Base-by-base conservation (phyloP, 2,329 filamentous ascomycete species). In the Hymenoscyphus fraxineus region DNA sequence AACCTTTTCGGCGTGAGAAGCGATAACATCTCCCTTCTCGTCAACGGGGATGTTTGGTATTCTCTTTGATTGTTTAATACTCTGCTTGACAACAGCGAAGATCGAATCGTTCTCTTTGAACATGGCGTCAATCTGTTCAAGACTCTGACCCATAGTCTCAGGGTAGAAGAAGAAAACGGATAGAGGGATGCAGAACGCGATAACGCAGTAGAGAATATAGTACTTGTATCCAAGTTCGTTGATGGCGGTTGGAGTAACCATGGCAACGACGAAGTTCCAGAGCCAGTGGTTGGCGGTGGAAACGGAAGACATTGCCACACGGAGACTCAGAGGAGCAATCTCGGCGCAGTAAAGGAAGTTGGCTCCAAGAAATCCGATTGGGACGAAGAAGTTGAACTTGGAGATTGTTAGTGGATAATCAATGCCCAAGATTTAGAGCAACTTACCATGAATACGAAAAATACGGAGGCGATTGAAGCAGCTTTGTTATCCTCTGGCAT, bases 51-150 rank as follows among this genome's bases (percentile, higher is more conserved):
- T 54, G 47, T 54, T 54, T 54, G 47, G 47, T 27, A 2, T 22
- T 54, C 47, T n/a, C 47, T 54, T 54, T 22, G 47, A 54, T 54
- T 54, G 47, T 54, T 54, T 54, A 19, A 54, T 54, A 27, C 47
- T 54, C 19, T 54, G 47, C 22, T 12, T 22, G 15, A 70, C 73
- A 61, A 76, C 68, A 5, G 76, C 67, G 71, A 74, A 76, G 31
- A 74, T 73, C 0, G 76, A 78, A 2, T 76, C 76, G 55, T 77
- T 76, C 54, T 79, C 74, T 64, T 73, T 75, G 75, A 81, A 81
- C 66, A 80, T 74, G 63, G 79, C 70, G 71, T 92, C 88, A 83
- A 92, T 90, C 69, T 81, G 85, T 78, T 90, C 87, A 7, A 90
- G 80, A 58, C 78, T 80, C 27, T 82, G 79, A 0, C 89, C 89